Percentiles rank a stretch among this genome's conserved stretches.
phyloP scores from a whole-genome alignment of 1,284 basidiomycete genomes.

The Spongispora temasekensis region DNA sequence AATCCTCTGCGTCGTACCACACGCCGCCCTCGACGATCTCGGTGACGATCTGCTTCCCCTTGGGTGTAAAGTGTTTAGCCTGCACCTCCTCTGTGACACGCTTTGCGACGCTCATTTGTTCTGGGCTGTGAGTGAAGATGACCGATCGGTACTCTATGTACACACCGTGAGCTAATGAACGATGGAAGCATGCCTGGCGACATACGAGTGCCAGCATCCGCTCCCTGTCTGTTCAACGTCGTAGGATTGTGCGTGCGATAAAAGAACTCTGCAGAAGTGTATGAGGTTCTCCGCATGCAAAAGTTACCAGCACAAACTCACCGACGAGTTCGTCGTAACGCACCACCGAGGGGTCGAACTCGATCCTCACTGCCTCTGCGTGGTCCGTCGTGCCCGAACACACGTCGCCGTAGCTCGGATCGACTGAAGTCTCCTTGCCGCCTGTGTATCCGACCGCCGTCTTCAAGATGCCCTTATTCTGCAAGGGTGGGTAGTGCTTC shows the following conservation, averaged over 20 bases:
- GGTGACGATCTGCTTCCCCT: constrained; percentile 78
- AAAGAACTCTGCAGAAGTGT: constrained; percentile 73
- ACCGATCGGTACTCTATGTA: constrained; percentile 87
- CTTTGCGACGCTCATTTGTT: constrained; percentile 77
- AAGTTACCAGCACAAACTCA: too few species aligned
- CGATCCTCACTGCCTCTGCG: constrained; percentile 86
- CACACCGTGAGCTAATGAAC: neutral
- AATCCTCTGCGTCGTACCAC: constrained; percentile 86
- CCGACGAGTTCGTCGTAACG: constrained; percentile 83
- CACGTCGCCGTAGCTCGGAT: constrained; percentile 76
- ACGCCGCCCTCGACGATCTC: constrained; percentile 62
- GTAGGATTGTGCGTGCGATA: constrained; percentile 96
- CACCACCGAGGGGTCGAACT: constrained; percentile 81
- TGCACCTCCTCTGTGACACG: constrained; percentile 86
- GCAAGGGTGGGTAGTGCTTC: constrained; percentile 70
- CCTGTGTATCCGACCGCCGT: constrained; percentile 84
- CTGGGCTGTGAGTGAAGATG: constrained; percentile 81
- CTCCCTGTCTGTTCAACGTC: constrained; percentile 77
- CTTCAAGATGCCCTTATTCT: constrained; percentile 69
- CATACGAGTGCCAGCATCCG: constrained; percentile 77
- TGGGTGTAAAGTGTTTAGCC: constrained; percentile 78
- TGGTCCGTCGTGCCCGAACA: constrained; percentile 85
- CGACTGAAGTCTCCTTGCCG: constrained; percentile 54
- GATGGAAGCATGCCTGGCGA: neutral
- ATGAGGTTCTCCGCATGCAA: too few species aligned